A percentile compares a stretch with the other conserved stretches of the same genome.
phyloP scores from a whole-genome alignment of 371 early-diverging fungal species.

The Actinomortierella wolfii region DNA sequence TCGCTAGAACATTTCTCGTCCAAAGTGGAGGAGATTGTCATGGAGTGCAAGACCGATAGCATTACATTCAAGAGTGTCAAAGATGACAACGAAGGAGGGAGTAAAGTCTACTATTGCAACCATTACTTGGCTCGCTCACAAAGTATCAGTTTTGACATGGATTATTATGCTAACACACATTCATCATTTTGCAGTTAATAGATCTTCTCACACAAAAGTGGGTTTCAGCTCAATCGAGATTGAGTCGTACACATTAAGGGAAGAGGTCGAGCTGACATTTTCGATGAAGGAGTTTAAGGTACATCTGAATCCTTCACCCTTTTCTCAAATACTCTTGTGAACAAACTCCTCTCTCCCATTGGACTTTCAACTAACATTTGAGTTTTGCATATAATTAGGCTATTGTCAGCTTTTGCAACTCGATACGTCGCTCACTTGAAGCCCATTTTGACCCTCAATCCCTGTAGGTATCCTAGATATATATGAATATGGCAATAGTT shows the following conservation, averaged over 20 bases:
- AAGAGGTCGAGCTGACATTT: slow-evolving; percentile 19
- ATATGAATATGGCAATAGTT: no score
- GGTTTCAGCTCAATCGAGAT: slow-evolving; percentile 11
- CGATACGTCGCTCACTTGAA: no score
- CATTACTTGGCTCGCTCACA: background rate
- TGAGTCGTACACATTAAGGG: slow-evolving; percentile 14
- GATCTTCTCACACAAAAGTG: slow-evolving; percentile 16
- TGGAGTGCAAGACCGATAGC: slow-evolving; percentile 19
- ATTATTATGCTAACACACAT: background rate
- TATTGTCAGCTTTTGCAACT: no score
- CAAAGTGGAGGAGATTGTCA: slow-evolving; percentile 33
- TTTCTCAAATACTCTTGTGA: no score
- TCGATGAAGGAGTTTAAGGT: slow-evolving; percentile 43
- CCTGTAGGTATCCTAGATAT: no score
- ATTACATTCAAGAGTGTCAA: slow-evolving; percentile 20
- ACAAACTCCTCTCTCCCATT: no score
- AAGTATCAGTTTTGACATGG: background rate
- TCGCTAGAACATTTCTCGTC: slow-evolving; percentile 28
- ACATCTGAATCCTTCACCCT: background rate
- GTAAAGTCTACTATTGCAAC: slow-evolving; percentile 1
- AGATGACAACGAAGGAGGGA: slow-evolving; percentile 9
- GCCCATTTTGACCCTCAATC: no score
- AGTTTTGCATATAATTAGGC: no score
- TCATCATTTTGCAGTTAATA: slow-evolving; percentile 4
- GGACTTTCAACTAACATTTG: no score